Conservation (phyloP, 129 eudicot genomes). For the Flaveria linearis region DNA sequence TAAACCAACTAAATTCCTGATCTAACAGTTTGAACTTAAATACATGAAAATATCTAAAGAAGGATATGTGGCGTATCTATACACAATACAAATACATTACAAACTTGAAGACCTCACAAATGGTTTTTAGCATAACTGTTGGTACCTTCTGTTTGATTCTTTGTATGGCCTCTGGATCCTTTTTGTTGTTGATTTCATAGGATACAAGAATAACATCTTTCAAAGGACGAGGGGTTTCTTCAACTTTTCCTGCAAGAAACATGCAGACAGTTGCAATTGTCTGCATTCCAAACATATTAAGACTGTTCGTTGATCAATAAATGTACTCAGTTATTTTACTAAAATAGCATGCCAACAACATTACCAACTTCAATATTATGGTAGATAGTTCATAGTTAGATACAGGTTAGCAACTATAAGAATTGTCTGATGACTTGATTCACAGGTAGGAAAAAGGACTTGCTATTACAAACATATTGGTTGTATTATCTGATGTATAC, state of each 20-base stretch:
- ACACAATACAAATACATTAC: not conserved
- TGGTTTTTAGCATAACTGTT: not conserved
- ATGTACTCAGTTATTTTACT: not conserved
- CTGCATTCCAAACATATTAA: slow-evolving; percentile 50
- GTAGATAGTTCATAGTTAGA: not conserved
- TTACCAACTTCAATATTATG: not conserved
- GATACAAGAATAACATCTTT: slow-evolving; percentile 95
- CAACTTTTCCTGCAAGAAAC: slow-evolving; percentile 99
- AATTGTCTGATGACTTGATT: not conserved
- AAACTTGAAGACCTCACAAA: not conserved
- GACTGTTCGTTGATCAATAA: slow-evolving; percentile 3
- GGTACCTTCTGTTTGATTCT: slow-evolving; percentile 95
- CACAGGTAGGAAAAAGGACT: not conserved
- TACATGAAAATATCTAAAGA: not conserved
- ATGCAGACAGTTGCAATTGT: slow-evolving; percentile 93
- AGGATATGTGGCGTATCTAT: too few relatives aligned
- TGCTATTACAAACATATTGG: not conserved
- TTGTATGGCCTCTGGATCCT: slow-evolving; percentile 85
- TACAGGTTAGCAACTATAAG: not conserved
- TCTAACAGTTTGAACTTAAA: not conserved
- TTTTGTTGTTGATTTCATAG: slow-evolving; percentile 83
- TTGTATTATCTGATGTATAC: not conserved
- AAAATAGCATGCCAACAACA: not conserved
- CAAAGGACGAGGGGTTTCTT: slow-evolving; percentile 96
- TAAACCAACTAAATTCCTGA: not conserved